Evolutionary conservation across 2,329 filamentous ascomycete species (phyloP).

Genomic region (Neonectria coccinea): DNA sequence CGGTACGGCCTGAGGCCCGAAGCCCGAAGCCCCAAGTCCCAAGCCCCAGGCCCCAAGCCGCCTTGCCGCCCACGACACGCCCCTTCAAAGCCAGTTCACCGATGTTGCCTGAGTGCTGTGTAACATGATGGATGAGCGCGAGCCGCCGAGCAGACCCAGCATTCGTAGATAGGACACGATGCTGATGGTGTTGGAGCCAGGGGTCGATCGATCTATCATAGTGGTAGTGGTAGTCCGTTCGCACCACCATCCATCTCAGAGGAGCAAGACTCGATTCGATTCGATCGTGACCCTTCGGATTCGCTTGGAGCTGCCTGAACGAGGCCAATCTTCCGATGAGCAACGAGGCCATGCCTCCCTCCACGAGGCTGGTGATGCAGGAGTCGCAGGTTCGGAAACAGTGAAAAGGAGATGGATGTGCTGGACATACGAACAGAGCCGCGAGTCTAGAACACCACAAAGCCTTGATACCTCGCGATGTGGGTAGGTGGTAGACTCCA

Average conservation of each 20-base stretch:
- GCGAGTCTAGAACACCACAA: slow-evolving; percentile 39
- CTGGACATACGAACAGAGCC: slow-evolving; percentile 16
- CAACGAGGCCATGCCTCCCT: not conserved
- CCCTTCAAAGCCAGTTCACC: not conserved
- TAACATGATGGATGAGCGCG: not conserved
- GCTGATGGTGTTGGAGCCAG: slow-evolving; percentile 9
- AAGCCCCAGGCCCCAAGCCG: no score
- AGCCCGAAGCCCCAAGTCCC: not conserved
- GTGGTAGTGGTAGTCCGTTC: not conserved
- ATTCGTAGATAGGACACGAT: not conserved
- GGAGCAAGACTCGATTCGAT: slow-evolving; percentile 3
- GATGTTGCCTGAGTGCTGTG: not conserved
- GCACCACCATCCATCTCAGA: slow-evolving; percentile 6
- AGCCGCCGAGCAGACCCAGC: slow-evolving; percentile 6
- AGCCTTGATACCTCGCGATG: slow-evolving; percentile 24
- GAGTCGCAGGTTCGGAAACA: slow-evolving; percentile 15
- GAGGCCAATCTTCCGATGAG: slow-evolving; percentile 12
- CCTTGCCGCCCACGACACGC: not conserved
- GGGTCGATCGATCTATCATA: slow-evolving; percentile 20
- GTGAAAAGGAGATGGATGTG: slow-evolving; percentile 23
- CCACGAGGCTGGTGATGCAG: slow-evolving; percentile 13
- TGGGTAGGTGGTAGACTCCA: slow-evolving; percentile 10
- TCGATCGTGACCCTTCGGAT: not conserved
- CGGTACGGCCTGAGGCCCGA: not conserved
- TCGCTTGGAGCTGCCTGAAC: not conserved